These are phyloP conservation scores for Flaveria floridana DNA, from an alignment of 140 eudicot species.

Conservation along the genomic window DNA sequence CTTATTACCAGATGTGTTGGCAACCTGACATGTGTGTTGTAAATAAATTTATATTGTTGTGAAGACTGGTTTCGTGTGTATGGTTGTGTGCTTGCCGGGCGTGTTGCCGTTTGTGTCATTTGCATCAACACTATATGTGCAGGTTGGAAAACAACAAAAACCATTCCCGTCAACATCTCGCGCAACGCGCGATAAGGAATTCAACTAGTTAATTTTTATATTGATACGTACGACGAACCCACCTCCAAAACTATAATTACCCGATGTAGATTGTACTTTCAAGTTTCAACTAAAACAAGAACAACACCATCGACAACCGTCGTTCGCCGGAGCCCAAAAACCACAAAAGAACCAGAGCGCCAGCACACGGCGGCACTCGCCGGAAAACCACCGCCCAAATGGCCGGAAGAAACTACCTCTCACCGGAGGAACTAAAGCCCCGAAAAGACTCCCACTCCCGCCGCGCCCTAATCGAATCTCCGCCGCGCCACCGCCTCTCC, in stretches of 20 bases:
- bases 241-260: neutral
- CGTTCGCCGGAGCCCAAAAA: neutral
- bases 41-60: too few species aligned
- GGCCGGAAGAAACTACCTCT: constrained; percentile 51
- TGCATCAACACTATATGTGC: too few species aligned
- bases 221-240: neutral
- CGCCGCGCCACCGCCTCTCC: constrained; percentile 28
- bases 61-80: too few species aligned
- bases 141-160: too few species aligned
- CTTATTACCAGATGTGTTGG: too few species aligned
- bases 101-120: too few species aligned
- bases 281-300: neutral
- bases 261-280: neutral
- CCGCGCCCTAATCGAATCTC: constrained; percentile 33
- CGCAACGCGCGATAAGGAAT: too few species aligned
- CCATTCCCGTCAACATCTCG: too few species aligned
- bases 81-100: too few species aligned
- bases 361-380: constrained; percentile 19
- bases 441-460: constrained; percentile 28
- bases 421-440: constrained; percentile 22
- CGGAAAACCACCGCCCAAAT: constrained; percentile 24
- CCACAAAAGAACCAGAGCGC: neutral
- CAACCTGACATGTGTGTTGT: too few species aligned
- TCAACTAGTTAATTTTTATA: too few species aligned
- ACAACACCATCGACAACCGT: neutral